Base-by-base conservation (phyloP, 2,329 filamentous ascomycete genomes). In the Fonsecaea erecta region DNA sequence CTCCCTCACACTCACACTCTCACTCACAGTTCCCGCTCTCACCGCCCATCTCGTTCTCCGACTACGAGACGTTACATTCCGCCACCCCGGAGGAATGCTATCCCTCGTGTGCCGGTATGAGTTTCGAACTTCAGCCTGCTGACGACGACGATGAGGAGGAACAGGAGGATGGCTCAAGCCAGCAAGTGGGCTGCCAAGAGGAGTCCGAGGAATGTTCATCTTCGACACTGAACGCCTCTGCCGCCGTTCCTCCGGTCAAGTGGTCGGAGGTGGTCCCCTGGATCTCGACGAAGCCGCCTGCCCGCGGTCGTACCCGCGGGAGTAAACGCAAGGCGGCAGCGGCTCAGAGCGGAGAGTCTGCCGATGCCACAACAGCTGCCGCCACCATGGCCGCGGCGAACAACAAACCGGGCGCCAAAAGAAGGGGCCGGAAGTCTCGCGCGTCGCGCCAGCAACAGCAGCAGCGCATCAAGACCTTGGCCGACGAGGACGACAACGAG, bases 401-500 rank as follows among this genome's bases (percentile, higher is more conserved):
- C 28, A 30, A 30, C 28, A 46, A 46, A 46, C 40, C 40, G 8
- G 7, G 18, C 8, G n/a, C 16, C 43, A 16, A n/a, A n/a, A 48
- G 24, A 24, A 9, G 43, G 21, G 43, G 43, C 4, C 21, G 43
- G 43, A 48, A 48, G 21, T 18, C 43, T 24, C 43, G 43, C 21
- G 43, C 21, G 5, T 21, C 62, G 9, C 48, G 65, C 24, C 64
- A 68, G 51, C 62, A 55, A 7, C 43, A 26, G 24, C 64, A 68
- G 51, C 62, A 55, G 7, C 43, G 26, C 35, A 30, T 52, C 54
- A 68, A 62, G 24, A 43, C 46, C 28, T 30, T 30, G 21, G 57
- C 56, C 4, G 54, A 54, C 14, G 66, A 60, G 21, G 57, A 55
- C 4, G 54, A 54, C 14, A 64, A 60, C 34, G 66, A 68, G 34